Evolutionary conservation across 441 rosid species (phyloP), one percentile per base, ranked within the genome.

Genomic region (Oxalis stricta): DNA sequence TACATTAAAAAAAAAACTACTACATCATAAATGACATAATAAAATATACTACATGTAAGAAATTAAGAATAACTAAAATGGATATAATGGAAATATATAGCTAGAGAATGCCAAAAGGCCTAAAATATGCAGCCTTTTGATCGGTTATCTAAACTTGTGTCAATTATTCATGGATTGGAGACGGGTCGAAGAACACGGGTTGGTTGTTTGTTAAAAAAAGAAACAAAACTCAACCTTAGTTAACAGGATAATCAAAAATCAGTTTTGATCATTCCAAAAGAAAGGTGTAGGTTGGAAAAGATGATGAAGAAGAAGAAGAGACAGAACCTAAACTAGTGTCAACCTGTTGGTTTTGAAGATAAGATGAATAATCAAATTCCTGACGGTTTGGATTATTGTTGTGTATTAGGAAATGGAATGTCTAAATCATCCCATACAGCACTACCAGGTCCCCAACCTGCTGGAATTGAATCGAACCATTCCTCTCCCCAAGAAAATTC

Each of bases 371-470:
- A 20, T 14, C 34, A 12, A 52, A 57, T n/a, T 60, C 59, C 30
- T 59, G 70, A 18, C 63, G 73, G 34, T 56, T 69, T 31, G 33
- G 55, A 48, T 55, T 41, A 38, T 60, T 34, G 81, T 65, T 29
- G 65, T n/a, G 76, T 18, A 75, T 31, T 11, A 75, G 58, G 23
- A 75, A 63, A 55, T 69, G 66, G 62, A 18, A 71, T 41, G 38
- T 84, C 97, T 53, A 89, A 57, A 63, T 88, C 89, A 62, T 88
- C 97, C 97, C 97, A 88, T 1, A 88, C 82, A 9, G 97, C 66
- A 58, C 93, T 88, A 16, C 79, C 97, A 11, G 93, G 95, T 28
- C 89, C 95, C 95, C 95, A 88, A 39, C 79, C 93, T 18, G 69
- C 71, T 10, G 82, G 85, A 50, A 83, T 78, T 30, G 92, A 73